A percentile compares a stretch with the other conserved stretches of the same genome.
Evolutionary conservation across 352 stramenopile genomes (phyloP).

Genomic region (Phytophthora sansomeana): DNA sequence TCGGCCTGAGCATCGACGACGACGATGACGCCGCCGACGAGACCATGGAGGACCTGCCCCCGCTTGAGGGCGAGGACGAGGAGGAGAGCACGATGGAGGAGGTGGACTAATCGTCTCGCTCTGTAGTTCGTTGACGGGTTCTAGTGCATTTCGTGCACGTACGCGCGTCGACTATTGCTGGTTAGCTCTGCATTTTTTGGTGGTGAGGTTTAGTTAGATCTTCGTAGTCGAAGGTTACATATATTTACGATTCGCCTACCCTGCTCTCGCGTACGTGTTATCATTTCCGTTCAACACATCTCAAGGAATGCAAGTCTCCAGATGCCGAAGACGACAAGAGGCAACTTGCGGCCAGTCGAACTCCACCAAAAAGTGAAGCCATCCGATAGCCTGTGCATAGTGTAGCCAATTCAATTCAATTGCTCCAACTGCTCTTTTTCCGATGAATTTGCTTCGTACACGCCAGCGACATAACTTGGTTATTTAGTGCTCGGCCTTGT

Average conservation of each 20-base stretch:
- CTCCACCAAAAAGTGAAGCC: too few relatives aligned
- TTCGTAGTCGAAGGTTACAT: slow-evolving; percentile 60
- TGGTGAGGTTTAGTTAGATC: slow-evolving; percentile 54
- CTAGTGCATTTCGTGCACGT: slow-evolving; percentile 11
- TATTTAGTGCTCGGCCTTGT: too few relatives aligned
- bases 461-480: too few relatives aligned
- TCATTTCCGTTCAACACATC: too few relatives aligned
- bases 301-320: too few relatives aligned
- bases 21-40: slow-evolving; percentile 96
- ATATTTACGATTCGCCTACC: slow-evolving; percentile 69
- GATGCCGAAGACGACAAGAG: too few relatives aligned
- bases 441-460: too few relatives aligned
- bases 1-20: slow-evolving; percentile 98
- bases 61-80: slow-evolving; percentile 96
- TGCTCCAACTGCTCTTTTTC: too few relatives aligned
- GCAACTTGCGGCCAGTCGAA: too few relatives aligned
- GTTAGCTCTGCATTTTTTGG: slow-evolving; percentile 49
- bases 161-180: slow-evolving; percentile 13
- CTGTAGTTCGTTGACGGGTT: slow-evolving; percentile 17
- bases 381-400: too few relatives aligned
- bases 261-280: neutral
- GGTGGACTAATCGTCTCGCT: slow-evolving; percentile 93
- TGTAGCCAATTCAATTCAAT: too few relatives aligned
- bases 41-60: slow-evolving; percentile 96
- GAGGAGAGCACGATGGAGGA: slow-evolving; percentile 99